Conservation (phyloP, 768 basidiomycete genomes). For the Naganishia kalamii region DNA sequence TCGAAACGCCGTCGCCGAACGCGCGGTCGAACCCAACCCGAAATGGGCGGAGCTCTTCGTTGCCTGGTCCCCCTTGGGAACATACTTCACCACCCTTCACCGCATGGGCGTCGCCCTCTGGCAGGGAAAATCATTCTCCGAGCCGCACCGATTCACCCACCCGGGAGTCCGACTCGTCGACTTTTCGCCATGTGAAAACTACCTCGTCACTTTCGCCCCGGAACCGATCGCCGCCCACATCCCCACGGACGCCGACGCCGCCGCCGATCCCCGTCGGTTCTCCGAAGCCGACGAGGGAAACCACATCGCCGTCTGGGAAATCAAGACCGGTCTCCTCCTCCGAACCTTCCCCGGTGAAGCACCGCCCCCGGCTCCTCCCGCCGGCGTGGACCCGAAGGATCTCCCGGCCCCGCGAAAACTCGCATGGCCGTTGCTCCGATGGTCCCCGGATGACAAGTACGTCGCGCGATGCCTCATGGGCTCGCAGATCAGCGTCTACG, state of each 20-base stretch:
- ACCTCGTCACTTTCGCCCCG: slow-evolving; percentile 94
- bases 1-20: slow-evolving; percentile 55
- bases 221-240: slow-evolving; percentile 76
- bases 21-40: slow-evolving; percentile 28
- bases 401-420: slow-evolving; percentile 48
- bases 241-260: slow-evolving; percentile 28
- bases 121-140: slow-evolving; percentile 79
- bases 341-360: slow-evolving; percentile 70
- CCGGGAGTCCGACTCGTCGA: slow-evolving; percentile 91
- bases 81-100: slow-evolving; percentile 88
- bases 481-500: slow-evolving; percentile 91
- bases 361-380: slow-evolving; percentile 17
- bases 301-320: slow-evolving; percentile 96
- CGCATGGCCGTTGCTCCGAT: slow-evolving; percentile 86
- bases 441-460: slow-evolving; percentile 94
- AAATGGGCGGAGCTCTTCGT: slow-evolving; percentile 91
- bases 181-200: slow-evolving; percentile 94
- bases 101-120: slow-evolving; percentile 91
- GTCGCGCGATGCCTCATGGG: slow-evolving; percentile 83
- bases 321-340: slow-evolving; percentile 83
- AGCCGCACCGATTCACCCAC: slow-evolving; percentile 70
- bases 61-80: slow-evolving; percentile 93
- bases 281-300: slow-evolving; percentile 86
- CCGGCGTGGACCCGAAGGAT: slow-evolving; percentile 50
- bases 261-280: slow-evolving; percentile 30